Evolutionary conservation across 1,284 basidiomycete species (phyloP), one percentile per base, ranked within the genome.

Genomic region (Apiotrichum veenhuisii): DNA sequence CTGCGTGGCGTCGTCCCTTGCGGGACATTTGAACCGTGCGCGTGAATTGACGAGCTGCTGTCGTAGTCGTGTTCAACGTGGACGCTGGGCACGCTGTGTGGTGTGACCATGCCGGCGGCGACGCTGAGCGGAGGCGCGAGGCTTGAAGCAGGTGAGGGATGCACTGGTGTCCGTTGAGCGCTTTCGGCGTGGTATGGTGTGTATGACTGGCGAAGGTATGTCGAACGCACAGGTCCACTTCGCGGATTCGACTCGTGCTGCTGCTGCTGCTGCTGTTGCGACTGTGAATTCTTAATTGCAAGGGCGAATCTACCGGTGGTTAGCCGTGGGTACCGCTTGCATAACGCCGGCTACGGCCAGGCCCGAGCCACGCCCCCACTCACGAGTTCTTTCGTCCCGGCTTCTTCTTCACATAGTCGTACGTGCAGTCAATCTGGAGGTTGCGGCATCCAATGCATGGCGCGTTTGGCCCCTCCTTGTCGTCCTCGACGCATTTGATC

Each of bases 381-480:
- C 52, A 74, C 72, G 66, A 64, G 51, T 72, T 73, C 62, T 74
- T 74, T 54, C 75, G 54, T 15, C 75, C 75, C 9, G 75, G 73
- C 62, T 72, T 73, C 59, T 74, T 73, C 58, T 67, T 68, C 9
- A 76, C 65, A 52, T 77, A 74, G 44, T 70, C 65, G 52, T 68
- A 67, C 2, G 67, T 73, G 55, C 75, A 77, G 9, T 65, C 65
- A 20, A 76, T 58, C 23, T 62, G 62, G 18, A 77, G 59, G 50
- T 70, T 74, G 15, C 54, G 45, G 55, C 75, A 76, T 3, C 74
- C 74, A 30, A 69, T 61, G 46, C 75, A 77, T 2, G 67, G 57
- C 25, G 38, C 33, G 14, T 44, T 34, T 0, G 36, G 27, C 7
- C 38, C 30, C 9, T 63, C 57, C 15, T 52, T 57, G 12, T 59